Evolutionary conservation across 2,329 filamentous ascomycete species (phyloP), one percentile per base, ranked within the genome.

Genomic region (Aspergillus quadrilineatus): DNA sequence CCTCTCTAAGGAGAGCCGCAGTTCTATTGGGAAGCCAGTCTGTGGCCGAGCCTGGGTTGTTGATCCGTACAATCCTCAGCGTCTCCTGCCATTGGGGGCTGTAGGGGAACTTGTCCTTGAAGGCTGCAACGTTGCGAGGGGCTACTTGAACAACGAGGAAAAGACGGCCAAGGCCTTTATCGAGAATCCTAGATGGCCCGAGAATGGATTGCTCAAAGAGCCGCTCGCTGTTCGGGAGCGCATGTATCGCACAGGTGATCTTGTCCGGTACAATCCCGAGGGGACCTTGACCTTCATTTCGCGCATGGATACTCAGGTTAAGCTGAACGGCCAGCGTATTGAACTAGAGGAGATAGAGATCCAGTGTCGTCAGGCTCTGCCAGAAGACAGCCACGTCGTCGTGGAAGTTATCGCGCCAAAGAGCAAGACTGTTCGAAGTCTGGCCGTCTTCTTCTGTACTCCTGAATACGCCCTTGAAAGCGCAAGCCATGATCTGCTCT

Each of bases 51-150:
- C 68, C 30, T 77, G 71, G 75, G 67, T 77, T 45, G 73, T 74
- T 6, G 74, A 77, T 58, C 66, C 68, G 5, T 63, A 66, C 7
- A 69, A 75, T 36, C 63, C 66, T 43, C 65, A 75, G 41, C 65
- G 67, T 1, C 67, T 78, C n/a, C 65, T 75, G 1, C 73, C 78
- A 0, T 63, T 80, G 2, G 80, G 79, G 5, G 71, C 71, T 12
- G 67, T 77, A 12, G 79, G 79, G 7, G 79, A 82, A 60, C 60
- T 82, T 52, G 61, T 80, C 0, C 57, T 82, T 0, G 76, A 80
- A 61, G 77, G 79, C 3, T 75, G 75, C 17, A 75, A 73, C 17
- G 69, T 81, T 6, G 77, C 70, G 1, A 69, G 70, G 14, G 79
- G 73, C 4, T 81, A 81, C 53, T 63, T 79, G 26, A 69, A 70